Evolutionary conservation across 1,139 yeast species (phyloP).

Genomic region (Yarrowia galli): DNA sequence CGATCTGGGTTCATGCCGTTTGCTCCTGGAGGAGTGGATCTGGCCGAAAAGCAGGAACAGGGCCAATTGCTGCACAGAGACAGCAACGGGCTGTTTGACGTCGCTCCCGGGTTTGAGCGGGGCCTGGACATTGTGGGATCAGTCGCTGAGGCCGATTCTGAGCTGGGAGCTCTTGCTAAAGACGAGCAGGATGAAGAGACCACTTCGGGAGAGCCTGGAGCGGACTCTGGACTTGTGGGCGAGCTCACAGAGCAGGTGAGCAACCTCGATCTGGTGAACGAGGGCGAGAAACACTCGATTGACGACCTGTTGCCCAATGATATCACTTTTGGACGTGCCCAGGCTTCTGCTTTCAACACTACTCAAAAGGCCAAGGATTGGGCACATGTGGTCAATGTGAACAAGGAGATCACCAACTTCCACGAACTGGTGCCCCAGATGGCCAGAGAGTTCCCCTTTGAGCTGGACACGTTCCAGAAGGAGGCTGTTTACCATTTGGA

Average conservation of each 20-base stretch:
- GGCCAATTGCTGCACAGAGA: conserved; percentile 61
- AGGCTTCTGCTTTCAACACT: conserved; percentile 48
- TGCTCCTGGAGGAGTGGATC: conserved; percentile 84
- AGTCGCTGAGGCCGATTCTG: conserved; percentile 45
- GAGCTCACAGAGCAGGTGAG: conserved; percentile 36
- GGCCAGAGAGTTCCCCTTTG: conserved; percentile 94
- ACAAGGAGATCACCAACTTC: conserved; percentile 83
- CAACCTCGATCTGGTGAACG: conserved; percentile 36
- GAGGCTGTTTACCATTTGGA: conserved; percentile 96
- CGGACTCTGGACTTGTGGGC: conserved; percentile 16
- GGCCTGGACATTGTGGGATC: conserved; percentile 59
- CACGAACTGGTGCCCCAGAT: conserved; percentile 88
- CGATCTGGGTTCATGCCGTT: conserved; percentile 82
- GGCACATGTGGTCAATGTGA: conserved; percentile 95
- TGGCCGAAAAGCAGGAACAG: conserved; percentile 51
- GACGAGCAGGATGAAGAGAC: conserved; percentile 30
- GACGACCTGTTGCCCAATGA: conserved; percentile 82
- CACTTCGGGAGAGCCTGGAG: conserved; percentile 40
- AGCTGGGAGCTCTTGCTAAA: conserved; percentile 39
- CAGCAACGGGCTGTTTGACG: conserved; percentile 74
- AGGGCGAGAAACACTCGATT: conserved; percentile 54
- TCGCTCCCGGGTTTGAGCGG: conserved; percentile 81
- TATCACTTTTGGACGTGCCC: conserved; percentile 56
- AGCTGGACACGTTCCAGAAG: conserved; percentile 92
- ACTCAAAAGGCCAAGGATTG: conserved; percentile 63